Conservation (phyloP, 2,329 filamentous ascomycete species). For the Emericellopsis cladophorae region DNA sequence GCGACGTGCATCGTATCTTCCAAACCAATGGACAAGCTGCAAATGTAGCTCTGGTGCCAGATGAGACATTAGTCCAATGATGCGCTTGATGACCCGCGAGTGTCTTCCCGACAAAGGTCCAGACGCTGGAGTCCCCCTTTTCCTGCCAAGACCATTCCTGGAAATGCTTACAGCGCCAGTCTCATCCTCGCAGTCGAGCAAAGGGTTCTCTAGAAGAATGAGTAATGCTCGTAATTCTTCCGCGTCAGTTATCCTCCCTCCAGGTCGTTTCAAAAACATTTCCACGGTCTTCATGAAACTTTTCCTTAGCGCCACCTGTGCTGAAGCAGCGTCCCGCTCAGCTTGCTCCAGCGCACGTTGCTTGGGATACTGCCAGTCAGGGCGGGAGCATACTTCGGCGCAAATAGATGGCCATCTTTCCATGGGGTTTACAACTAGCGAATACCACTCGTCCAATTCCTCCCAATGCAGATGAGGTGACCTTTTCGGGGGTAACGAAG, state of each 20-base stretch:
- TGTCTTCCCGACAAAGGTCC: slow-evolving; percentile 51
- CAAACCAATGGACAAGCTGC: slow-evolving; percentile 67
- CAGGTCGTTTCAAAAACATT: slow-evolving; percentile 66
- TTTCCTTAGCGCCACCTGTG: slow-evolving; percentile 56
- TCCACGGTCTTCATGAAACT: slow-evolving; percentile 69
- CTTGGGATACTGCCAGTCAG: slow-evolving; percentile 15
- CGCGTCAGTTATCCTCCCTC: slow-evolving; percentile 52
- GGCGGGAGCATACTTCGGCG: slow-evolving; percentile 27
- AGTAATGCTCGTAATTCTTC: slow-evolving; percentile 67
- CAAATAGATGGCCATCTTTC: slow-evolving; percentile 40
- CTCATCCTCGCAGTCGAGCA: slow-evolving; percentile 30
- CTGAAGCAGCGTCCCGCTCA: slow-evolving; percentile 35
- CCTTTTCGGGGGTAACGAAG: slow-evolving; percentile 6
- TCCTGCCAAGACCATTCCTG: background rate
- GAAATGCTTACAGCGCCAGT: slow-evolving; percentile 2
- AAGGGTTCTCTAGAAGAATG: slow-evolving; percentile 66
- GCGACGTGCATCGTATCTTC: slow-evolving; percentile 51
- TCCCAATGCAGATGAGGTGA: slow-evolving; percentile 66
- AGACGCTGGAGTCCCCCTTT: slow-evolving; percentile 13
- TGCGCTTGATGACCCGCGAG: slow-evolving; percentile 74
- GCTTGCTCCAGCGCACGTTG: slow-evolving; percentile 26
- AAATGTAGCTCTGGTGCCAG: slow-evolving; percentile 64
- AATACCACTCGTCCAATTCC: slow-evolving; percentile 62
- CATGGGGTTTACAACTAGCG: slow-evolving; percentile 53
- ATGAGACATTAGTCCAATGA: slow-evolving; percentile 70